phyloP scores from a whole-genome alignment of 176 grass and related monocot genomes.

The Paspalum vaginatum region DNA sequence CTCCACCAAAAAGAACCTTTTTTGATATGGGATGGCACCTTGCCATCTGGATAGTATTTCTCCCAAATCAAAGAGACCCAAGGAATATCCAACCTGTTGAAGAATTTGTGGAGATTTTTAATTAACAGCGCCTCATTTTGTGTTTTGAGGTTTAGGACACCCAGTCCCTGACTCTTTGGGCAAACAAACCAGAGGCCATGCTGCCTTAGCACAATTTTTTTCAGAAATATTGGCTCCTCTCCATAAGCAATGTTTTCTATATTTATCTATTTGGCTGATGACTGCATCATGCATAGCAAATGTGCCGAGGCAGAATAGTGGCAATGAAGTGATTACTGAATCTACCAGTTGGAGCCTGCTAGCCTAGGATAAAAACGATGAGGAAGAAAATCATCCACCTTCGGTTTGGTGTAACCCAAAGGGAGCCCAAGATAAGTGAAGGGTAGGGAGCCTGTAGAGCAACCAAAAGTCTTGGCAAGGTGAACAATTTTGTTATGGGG shows the following conservation, averaged over 20 bases:
- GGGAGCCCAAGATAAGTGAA: no score
- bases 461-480: no score
- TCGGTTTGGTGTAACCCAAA: no score
- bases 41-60: background rate
- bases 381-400: background rate
- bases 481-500: no score
- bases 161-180: background rate
- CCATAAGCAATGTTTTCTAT: background rate
- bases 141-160: background rate
- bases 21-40: rapidly evolving
- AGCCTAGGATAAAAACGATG: background rate
- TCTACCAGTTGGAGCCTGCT: background rate
- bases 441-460: rapidly evolving
- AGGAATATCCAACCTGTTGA: background rate
- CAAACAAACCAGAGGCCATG: background rate
- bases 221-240: background rate
- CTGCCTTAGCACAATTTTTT: background rate
- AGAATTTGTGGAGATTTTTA: background rate
- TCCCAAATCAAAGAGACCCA: background rate
- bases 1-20: background rate
- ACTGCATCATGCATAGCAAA: background rate
- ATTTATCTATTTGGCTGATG: background rate
- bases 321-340: background rate
- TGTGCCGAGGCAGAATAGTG: background rate
- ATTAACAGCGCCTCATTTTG: background rate